Conservation (phyloP, 2,329 filamentous ascomycete species). For the Metarhizium anisopliae region DNA sequence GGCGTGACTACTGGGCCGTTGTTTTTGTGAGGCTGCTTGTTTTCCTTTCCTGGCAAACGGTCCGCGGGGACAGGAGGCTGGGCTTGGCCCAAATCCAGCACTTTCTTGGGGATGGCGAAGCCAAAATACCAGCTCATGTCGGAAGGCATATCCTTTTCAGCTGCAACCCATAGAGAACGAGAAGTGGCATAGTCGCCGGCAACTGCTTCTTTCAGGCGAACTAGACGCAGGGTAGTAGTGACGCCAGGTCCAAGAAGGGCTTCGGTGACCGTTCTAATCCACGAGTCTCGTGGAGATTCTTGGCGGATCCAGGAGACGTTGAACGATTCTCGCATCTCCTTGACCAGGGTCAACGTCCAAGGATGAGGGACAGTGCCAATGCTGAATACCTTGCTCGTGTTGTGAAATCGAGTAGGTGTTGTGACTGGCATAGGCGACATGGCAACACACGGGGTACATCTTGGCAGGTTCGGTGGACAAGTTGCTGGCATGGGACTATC, state of each 20-base stretch:
- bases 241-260: constrained; percentile 56
- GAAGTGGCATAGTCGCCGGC: constrained; percentile 56
- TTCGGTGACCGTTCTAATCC: constrained; percentile 65
- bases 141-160: constrained; percentile 52
- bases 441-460: constrained; percentile 63
- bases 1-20: constrained; percentile 42
- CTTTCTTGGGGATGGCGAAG: constrained; percentile 61
- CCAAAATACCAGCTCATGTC: constrained; percentile 87
- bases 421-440: constrained; percentile 56
- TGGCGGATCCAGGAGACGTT: constrained; percentile 58
- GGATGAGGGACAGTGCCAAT: constrained; percentile 88
- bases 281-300: constrained; percentile 64
- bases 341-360: constrained; percentile 68
- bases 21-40: constrained; percentile 21
- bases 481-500: constrained; percentile 62
- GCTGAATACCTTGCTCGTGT: constrained; percentile 64
- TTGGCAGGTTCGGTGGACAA: constrained; percentile 73
- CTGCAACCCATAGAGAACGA: constrained; percentile 72
- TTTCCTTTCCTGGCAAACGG: constrained; percentile 11
- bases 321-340: constrained; percentile 50
- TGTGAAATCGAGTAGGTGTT: constrained; percentile 60
- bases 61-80: constrained; percentile 15
- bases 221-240: constrained; percentile 52
- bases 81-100: constrained; percentile 30
- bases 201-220: constrained; percentile 73